These are phyloP conservation scores for Ceratobasidium sp. DNA, from an alignment of 1,284 basidiomycete species.

Conservation along the genomic window DNA sequence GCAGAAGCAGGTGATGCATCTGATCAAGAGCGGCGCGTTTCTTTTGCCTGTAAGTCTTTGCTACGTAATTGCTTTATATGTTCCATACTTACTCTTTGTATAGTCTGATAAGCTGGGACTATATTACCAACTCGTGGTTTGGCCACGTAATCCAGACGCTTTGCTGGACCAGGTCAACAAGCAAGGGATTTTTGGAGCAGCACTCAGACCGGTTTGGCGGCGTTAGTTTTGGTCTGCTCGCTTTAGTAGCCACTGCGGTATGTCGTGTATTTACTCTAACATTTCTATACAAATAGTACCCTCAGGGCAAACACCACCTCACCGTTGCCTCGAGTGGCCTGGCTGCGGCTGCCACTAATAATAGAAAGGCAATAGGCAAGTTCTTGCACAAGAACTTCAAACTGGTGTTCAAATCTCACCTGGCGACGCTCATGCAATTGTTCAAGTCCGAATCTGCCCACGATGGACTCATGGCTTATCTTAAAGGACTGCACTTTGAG, in stretches of 20 bases:
- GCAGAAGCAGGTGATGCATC: background rate
- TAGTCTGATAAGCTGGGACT: background rate
- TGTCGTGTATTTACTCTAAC: background rate
- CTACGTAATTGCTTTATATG: background rate
- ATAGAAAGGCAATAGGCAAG: background rate
- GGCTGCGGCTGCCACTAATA: constrained; percentile 1
- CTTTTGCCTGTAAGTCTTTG: background rate
- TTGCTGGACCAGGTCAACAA: background rate
- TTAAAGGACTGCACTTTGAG: background rate
- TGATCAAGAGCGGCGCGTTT: background rate
- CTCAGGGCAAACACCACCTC: background rate
- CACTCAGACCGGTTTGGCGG: background rate
- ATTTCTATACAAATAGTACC: background rate
- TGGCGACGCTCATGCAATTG: background rate
- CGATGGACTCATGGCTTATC: background rate
- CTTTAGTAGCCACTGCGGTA: constrained; percentile 1
- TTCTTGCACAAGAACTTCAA: constrained; percentile 5
- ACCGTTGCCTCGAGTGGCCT: background rate
- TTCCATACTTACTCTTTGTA: background rate
- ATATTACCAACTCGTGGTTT: constrained; percentile 3
- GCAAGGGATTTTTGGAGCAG: background rate
- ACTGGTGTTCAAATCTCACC: background rate
- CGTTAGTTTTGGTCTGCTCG: background rate
- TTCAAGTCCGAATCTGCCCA: background rate
- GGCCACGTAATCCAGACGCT: background rate